Evolutionary conservation across 2,329 filamentous ascomycete species (phyloP).

Genomic region (Chrysosporium keratinophilum): DNA sequence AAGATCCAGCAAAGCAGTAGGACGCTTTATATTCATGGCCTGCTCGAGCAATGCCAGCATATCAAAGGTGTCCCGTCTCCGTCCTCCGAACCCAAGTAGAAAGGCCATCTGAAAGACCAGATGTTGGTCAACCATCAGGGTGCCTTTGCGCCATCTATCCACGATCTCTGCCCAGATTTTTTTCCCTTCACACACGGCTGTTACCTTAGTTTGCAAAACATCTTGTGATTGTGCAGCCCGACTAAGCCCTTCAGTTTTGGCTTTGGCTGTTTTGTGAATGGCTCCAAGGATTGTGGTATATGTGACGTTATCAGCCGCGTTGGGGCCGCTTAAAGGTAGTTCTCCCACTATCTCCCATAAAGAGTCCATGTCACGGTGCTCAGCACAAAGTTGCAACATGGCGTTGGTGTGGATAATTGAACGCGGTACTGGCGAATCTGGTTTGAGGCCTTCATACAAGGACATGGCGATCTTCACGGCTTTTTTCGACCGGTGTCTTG

Average conservation of each 20-base stretch:
- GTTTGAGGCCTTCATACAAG: slow-evolving; percentile 66
- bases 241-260: slow-evolving; percentile 24
- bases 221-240: slow-evolving; percentile 22
- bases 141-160: slow-evolving; percentile 61
- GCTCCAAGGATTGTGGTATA: slow-evolving; percentile 78
- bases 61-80: slow-evolving; percentile 55
- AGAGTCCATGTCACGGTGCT: slow-evolving; percentile 63
- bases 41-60: slow-evolving; percentile 68
- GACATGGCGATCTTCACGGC: slow-evolving; percentile 59
- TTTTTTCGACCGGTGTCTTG: slow-evolving; percentile 41
- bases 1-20: slow-evolving; percentile 14
- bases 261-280: slow-evolving; percentile 45
- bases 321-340: slow-evolving; percentile 53
- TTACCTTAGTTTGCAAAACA: slow-evolving; percentile 22
- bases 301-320: slow-evolving; percentile 58
- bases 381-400: slow-evolving; percentile 69
- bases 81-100: slow-evolving; percentile 55
- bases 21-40: slow-evolving; percentile 60
- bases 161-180: slow-evolving; percentile 73
- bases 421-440: slow-evolving; percentile 54
- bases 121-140: slow-evolving; percentile 63
- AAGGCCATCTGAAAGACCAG: slow-evolving; percentile 73
- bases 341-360: slow-evolving; percentile 68
- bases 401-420: slow-evolving; percentile 81
- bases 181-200: slow-evolving; percentile 55